Evolutionary conservation across 495 filamentous ascomycete species (phyloP).

Genomic region (Penicillium tannophilum): DNA sequence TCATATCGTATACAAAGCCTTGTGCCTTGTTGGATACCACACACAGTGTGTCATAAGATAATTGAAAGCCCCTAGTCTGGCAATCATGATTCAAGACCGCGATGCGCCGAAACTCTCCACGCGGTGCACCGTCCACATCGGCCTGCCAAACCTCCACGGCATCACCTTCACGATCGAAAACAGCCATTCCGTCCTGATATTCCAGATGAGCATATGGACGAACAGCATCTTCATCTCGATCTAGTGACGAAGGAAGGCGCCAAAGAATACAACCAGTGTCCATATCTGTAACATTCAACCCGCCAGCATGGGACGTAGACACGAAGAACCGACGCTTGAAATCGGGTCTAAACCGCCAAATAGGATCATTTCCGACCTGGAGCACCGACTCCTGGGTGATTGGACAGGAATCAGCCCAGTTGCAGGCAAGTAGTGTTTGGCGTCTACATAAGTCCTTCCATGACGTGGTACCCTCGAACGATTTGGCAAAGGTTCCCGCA

Average conservation of each 20-base stretch:
- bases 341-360: constrained; percentile 44
- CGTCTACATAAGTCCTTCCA: constrained; percentile 44
- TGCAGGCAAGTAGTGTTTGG: constrained; percentile 38
- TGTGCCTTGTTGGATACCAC: constrained; percentile 42
- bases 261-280: constrained; percentile 38
- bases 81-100: constrained; percentile 39
- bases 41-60: constrained; percentile 42
- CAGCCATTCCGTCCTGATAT: constrained; percentile 45
- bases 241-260: constrained; percentile 38
- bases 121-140: constrained; percentile 30
- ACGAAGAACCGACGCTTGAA: constrained; percentile 44
- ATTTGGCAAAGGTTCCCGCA: constrained; percentile 23
- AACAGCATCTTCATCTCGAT: constrained; percentile 31
- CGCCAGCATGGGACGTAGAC: constrained; percentile 41
- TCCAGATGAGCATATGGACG: constrained; percentile 42
- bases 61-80: constrained; percentile 43
- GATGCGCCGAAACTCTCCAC: constrained; percentile 42
- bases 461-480: constrained; percentile 31
- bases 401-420: constrained; percentile 34
- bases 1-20: constrained; percentile 47
- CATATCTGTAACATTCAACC: constrained; percentile 44
- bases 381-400: constrained; percentile 35
- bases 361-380: constrained; percentile 41
- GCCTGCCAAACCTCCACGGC: constrained; percentile 43
- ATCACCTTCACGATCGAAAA: constrained; percentile 44